A percentile compares a stretch with the other conserved stretches of the same genome.
Evolutionary conservation across 805 yeast species (phyloP).

Genomic region (Citeromyces matritensis): DNA sequence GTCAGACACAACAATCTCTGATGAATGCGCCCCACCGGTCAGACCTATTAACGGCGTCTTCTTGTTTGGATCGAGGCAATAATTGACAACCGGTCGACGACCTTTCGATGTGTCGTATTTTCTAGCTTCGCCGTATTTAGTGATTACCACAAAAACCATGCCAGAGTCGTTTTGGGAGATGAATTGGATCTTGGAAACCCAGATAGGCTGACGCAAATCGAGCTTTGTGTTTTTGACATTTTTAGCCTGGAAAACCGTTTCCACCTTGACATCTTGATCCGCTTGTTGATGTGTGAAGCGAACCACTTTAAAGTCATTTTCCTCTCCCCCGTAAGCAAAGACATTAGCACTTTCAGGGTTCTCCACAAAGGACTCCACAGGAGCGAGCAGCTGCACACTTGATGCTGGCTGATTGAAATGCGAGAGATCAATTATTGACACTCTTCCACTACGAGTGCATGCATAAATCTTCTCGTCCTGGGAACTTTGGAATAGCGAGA

Average conservation of each 20-base stretch:
- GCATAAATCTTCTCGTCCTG: constrained; percentile 12
- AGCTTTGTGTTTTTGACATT: constrained; percentile 72
- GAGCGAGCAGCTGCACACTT: constrained; percentile 22
- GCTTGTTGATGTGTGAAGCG: constrained; percentile 9
- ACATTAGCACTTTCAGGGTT: constrained; percentile 33
- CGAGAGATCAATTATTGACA: constrained; percentile 11
- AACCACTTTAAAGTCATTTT: constrained; percentile 48
- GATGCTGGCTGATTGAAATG: constrained; percentile 4
- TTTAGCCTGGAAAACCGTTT: constrained; percentile 49
- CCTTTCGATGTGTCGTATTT: constrained; percentile 57
- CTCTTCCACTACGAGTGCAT: constrained; percentile 17
- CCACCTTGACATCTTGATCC: constrained; percentile 10
- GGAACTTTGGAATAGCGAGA: constrained; percentile 13
- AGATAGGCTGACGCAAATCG: constrained; percentile 71
- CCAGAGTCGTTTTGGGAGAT: constrained; percentile 18
- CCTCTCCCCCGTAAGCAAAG: constrained; percentile 81
- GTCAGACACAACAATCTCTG: constrained; percentile 55
- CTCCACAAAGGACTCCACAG: constrained; percentile 28
- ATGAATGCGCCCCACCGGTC: constrained; percentile 16
- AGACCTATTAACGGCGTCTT: constrained; percentile 31
- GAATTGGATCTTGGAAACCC: constrained; percentile 50
- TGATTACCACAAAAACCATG: constrained; percentile 47
- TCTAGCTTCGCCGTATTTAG: constrained; percentile 66
- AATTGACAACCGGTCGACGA: constrained; percentile 46
- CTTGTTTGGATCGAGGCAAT: constrained; percentile 28